Evolutionary conservation across 768 basidiomycete species (phyloP).

Genomic region (Epithele typhae): DNA sequence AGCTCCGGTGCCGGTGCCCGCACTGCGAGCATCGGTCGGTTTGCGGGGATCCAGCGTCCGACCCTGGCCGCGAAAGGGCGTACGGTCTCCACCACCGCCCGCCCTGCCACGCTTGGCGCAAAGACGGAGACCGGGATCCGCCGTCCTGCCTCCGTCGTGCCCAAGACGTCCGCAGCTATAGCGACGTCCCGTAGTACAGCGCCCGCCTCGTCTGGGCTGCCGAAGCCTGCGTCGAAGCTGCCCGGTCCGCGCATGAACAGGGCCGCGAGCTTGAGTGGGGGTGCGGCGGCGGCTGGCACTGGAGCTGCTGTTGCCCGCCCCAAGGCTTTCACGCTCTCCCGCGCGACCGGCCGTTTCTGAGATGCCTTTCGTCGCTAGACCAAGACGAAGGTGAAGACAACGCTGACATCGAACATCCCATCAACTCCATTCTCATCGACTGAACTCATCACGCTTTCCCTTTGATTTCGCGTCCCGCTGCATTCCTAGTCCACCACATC

Average conservation of each 20-base stretch:
- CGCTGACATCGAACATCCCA: too few species aligned
- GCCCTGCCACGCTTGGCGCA: background rate
- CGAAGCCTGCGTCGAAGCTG: conserved; percentile 20
- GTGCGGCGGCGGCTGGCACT: background rate
- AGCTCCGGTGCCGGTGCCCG: background rate
- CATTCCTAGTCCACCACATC: too few species aligned
- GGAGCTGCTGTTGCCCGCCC: conserved; percentile 5
- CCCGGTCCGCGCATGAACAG: conserved; percentile 11
- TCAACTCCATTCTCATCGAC: too few species aligned
- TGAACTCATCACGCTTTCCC: too few species aligned
- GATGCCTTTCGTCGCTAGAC: too few species aligned
- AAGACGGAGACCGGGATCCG: background rate
- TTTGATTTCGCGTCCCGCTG: too few species aligned
- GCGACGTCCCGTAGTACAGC: conserved; percentile 1
- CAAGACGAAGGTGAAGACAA: too few species aligned
- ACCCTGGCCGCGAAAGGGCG: conserved; percentile 6
- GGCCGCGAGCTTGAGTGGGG: conserved; percentile 2
- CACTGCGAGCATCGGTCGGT: conserved; percentile 1
- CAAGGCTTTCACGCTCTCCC: conserved; percentile 4
- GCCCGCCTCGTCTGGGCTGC: conserved; percentile 11
- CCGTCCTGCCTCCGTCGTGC: background rate
- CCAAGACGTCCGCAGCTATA: background rate
- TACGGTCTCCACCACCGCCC: background rate
- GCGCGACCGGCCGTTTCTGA: conserved; percentile 4
- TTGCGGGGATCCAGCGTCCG: conserved; percentile 16